Percentiles rank a stretch among this genome's conserved stretches.
Evolutionary conservation across 495 filamentous ascomycete genomes (phyloP).

Genomic region (Penicillium flavigenum): DNA sequence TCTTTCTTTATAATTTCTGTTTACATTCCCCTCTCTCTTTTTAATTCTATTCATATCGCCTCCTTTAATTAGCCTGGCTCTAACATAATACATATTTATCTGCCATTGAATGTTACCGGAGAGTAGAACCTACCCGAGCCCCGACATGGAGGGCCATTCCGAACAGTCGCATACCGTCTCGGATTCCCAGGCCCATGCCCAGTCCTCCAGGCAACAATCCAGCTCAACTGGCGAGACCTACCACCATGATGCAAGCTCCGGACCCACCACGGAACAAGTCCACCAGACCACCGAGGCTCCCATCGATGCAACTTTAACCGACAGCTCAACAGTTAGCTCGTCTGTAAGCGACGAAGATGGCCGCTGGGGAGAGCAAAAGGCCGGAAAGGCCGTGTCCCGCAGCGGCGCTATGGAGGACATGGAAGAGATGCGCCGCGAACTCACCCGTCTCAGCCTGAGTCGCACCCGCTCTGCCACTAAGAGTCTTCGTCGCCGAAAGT

Average conservation of each 20-base stretch:
- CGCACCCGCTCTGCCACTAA: slow-evolving; percentile 41
- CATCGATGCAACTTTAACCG: slow-evolving; percentile 16
- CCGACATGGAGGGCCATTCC: slow-evolving; percentile 27
- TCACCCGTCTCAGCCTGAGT: slow-evolving; percentile 58
- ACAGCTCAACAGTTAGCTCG: slow-evolving; percentile 22
- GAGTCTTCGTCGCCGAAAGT: slow-evolving; percentile 24
- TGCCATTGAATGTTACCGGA: slow-evolving; percentile 16
- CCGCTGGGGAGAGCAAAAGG: slow-evolving; percentile 75
- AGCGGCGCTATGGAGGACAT: slow-evolving; percentile 68
- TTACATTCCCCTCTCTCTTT: not conserved
- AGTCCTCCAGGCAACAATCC: slow-evolving; percentile 1
- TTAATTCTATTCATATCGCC: not conserved
- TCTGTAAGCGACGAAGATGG: slow-evolving; percentile 44
- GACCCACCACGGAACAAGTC: slow-evolving; percentile 7
- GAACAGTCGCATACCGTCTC: slow-evolving; percentile 7
- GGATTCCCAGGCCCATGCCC: not conserved
- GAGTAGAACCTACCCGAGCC: slow-evolving; percentile 11
- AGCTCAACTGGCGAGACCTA: not conserved
- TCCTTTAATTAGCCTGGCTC: slow-evolving; percentile 3
- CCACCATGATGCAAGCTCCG: not conserved
- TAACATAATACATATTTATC: slow-evolving; percentile 14
- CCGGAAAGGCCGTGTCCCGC: slow-evolving; percentile 61
- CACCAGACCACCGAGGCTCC: slow-evolving; percentile 15
- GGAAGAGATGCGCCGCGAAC: slow-evolving; percentile 63
- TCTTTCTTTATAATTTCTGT: slow-evolving; percentile 2